Evolutionary conservation across 306 rosid genomes (phyloP).

Genomic region (Inga oerstediana): DNA sequence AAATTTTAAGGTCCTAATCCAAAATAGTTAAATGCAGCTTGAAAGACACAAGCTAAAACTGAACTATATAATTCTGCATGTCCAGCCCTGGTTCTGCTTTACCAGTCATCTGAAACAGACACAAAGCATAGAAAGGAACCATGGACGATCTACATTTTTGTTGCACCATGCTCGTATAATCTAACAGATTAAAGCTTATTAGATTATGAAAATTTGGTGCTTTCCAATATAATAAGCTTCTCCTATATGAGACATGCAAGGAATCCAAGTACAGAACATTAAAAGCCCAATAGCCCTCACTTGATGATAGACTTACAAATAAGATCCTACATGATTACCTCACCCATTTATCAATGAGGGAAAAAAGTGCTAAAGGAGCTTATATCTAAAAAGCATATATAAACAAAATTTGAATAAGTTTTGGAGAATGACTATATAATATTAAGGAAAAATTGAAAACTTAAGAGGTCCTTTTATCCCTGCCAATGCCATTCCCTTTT

Average conservation of each 20-base stretch:
- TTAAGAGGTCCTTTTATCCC: background rate
- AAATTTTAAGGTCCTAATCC: background rate
- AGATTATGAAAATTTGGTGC: constrained; percentile 50
- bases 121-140: constrained; percentile 17
- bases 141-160: background rate
- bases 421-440: no score
- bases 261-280: background rate
- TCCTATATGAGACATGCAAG: background rate
- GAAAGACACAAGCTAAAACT: background rate
- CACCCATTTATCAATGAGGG: background rate
- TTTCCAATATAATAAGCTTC: background rate
- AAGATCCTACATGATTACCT: background rate
- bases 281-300: background rate
- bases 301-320: background rate
- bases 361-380: background rate
- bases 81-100: constrained; percentile 33
- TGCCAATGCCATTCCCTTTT: no score
- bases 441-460: background rate
- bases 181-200: constrained; percentile 33
- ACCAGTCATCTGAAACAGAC: constrained; percentile 35
- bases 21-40: background rate
- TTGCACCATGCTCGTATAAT: constrained; percentile 57
- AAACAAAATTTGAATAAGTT: background rate
- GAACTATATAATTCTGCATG: background rate
- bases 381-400: background rate